A percentile compares a stretch with the other conserved stretches of the same genome.
Conservation (phyloP, 306 rosid species). For the Gleditsia sinensis region DNA sequence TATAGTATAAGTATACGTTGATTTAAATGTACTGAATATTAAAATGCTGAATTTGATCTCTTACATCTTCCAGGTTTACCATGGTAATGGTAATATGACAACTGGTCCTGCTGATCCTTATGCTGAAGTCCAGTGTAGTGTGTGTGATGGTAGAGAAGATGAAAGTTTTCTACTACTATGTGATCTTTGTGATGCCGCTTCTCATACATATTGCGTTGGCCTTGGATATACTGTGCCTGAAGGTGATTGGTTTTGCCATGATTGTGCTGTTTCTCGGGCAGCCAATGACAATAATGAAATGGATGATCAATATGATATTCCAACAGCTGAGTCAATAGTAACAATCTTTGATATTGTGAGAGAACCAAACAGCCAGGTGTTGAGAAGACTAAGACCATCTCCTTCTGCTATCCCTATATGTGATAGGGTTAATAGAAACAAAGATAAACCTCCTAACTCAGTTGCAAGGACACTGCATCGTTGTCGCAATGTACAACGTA, state of each 20-base stretch:
- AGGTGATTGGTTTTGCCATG: slow-evolving; percentile 88
- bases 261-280: slow-evolving; percentile 52
- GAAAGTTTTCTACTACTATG: slow-evolving; percentile 68
- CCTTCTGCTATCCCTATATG: slow-evolving; percentile 35
- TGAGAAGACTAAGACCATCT: slow-evolving; percentile 28
- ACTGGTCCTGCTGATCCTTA: slow-evolving; percentile 47
- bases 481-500: slow-evolving; percentile 49
- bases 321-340: slow-evolving; percentile 22
- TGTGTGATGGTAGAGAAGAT: slow-evolving; percentile 52
- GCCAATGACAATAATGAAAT: slow-evolving; percentile 28
- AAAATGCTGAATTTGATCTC: background rate
- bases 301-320: slow-evolving; percentile 26
- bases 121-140: slow-evolving; percentile 50
- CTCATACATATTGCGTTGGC: slow-evolving; percentile 86
- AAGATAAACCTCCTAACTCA: slow-evolving; percentile 23
- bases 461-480: slow-evolving; percentile 10
- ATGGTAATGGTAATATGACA: slow-evolving; percentile 42
- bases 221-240: slow-evolving; percentile 72
- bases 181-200: slow-evolving; percentile 68
- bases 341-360: slow-evolving; percentile 36
- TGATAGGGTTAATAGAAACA: slow-evolving; percentile 33
- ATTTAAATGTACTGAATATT: background rate
- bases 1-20: background rate
- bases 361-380: slow-evolving; percentile 33
- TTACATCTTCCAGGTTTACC: slow-evolving; percentile 45